phyloP scores from a whole-genome alignment of 1,284 basidiomycete species.

The Moesziomyces globuligerus region DNA sequence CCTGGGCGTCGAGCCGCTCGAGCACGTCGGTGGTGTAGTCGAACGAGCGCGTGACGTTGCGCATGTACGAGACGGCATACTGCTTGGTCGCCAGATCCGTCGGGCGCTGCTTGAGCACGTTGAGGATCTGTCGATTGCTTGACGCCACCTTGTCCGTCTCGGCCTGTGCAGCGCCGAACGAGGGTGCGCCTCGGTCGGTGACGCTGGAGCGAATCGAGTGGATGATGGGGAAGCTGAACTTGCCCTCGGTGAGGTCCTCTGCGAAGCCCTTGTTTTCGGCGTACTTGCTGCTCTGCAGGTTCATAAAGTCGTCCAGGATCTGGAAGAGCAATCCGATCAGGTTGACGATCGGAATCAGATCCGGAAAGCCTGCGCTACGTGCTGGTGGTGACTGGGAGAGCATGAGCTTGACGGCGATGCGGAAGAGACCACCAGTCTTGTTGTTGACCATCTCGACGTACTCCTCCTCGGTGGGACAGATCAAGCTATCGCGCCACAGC shows the following conservation, averaged over 20 bases:
- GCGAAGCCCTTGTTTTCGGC: slow-evolving; percentile 90
- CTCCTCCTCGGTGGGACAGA: slow-evolving; percentile 92
- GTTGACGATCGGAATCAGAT: slow-evolving; percentile 82
- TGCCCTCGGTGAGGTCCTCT: slow-evolving; percentile 94
- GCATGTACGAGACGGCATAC: slow-evolving; percentile 64
- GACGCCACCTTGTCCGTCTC: background rate
- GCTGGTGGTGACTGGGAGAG: slow-evolving; percentile 73
- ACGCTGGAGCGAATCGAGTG: slow-evolving; percentile 76
- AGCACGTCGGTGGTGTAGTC: slow-evolving; percentile 62
- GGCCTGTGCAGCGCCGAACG: background rate
- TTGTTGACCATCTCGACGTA: slow-evolving; percentile 97
- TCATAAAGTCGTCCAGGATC: slow-evolving; percentile 97
- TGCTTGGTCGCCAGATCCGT: slow-evolving; percentile 59
- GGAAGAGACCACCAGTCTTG: slow-evolving; percentile 95
- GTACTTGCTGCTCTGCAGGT: slow-evolving; percentile 87
- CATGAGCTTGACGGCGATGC: slow-evolving; percentile 94
- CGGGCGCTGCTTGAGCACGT: slow-evolving; percentile 60
- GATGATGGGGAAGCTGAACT: slow-evolving; percentile 94
- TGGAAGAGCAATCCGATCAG: slow-evolving; percentile 94
- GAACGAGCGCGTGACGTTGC: slow-evolving; percentile 57
- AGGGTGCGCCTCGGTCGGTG: background rate
- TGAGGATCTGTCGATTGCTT: slow-evolving; percentile 57
- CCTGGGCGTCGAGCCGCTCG: slow-evolving; percentile 46
- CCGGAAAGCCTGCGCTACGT: slow-evolving; percentile 1
- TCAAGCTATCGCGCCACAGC: slow-evolving; percentile 90